Evolutionary conservation across 352 stramenopile species (phyloP), one percentile per base, ranked within the genome.

Genomic region (Globisporangium middletonii): DNA sequence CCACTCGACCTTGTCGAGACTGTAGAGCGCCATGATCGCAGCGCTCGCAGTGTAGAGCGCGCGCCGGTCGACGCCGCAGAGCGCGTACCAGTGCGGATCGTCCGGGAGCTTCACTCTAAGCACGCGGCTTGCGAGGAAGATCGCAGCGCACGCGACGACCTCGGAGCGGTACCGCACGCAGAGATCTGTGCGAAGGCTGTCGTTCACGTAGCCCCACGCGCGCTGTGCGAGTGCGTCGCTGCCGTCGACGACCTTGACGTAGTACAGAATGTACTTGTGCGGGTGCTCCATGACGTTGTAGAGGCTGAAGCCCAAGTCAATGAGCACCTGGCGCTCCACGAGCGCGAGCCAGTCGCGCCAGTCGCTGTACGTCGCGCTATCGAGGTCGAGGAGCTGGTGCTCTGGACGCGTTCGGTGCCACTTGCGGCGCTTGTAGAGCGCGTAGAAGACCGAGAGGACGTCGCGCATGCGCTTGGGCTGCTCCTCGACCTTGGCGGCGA

Each of bases 221-320:
- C 75, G 63, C 58, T 97, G 88, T 9, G 87, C 87, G 45, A 96
- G 68, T 41, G 70, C 65, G 26, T 83, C 69, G 63, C 67, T 82
- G 54, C 75, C 77, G 48, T 90, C 78, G 53, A 96, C 68, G 46
- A 95, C 73, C 57, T 96, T 96, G 60, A 97, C 68, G 62, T 97
- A 97, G 70, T 97, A 97, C 48, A 97, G 59, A 55, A 97, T 90
- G 63, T 92, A 97, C 75, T 97, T 96, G 79, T 97, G 91, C 49
- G 89, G 87, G 61, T 97, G 91, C 62, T 97, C 87, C 59, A 87
- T 92, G 63, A 96, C 86, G 53, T 81, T 93, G 71, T 97, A 97
- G 55, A 97, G 71, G 47, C 84, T 92, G 57, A 97, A 97, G 53
- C 91, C 91, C n/a, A 97, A 62, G 46, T 97, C 87, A 52, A 96